Base-by-base conservation (phyloP, 768 basidiomycete genomes). In the Mycena olivaceomarginata region DNA sequence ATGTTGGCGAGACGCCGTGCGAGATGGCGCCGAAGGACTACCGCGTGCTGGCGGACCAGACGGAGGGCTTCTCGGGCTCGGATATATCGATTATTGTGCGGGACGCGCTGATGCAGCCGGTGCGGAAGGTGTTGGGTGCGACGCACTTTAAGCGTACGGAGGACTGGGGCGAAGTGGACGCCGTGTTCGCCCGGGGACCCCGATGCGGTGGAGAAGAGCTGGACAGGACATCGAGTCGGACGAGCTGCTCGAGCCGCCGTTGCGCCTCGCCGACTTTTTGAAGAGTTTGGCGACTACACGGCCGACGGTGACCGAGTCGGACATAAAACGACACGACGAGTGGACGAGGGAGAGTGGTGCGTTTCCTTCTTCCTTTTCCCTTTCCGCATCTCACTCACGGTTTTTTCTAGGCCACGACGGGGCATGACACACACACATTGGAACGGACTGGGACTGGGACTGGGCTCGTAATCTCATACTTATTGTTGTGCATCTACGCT, bases 81-180 rank as follows among this genome's bases (percentile, higher is more conserved):
- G 98, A 99, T 87, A 97, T 99, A 67, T 93, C 98, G 2, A 95
- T 98, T 78, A 90, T 98, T 67, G 98, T 99, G 37, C 94, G 97
- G 72, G 98, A 99, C 82, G 98, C 98, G 0, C 91, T 99, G 78
- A 99, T 99, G 98, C 98, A 99, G 83, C 98, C 98, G 1, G 96
- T 99, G 16, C 93, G 98, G 69, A 99, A 99, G 84, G 97, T 99
- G 60, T 92, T 99, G 65, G 93, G 94, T 25, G 97, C 98, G 2
- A 98, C 97, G 0, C 98, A 99, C 85, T 99, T 99, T 87, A 97
- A 97, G 83, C 88, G 85, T 41, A 88, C 92, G 37, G 74, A 79
- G 1, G 87, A 87, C 13, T n/a, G 78, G 79, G 64, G 79, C 77
- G 43, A 97, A 94, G 85, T 98, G 92, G 94, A 99, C 98, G 25